phyloP scores from a whole-genome alignment of 257 asterid species.

The Solanum paucissectum region DNA sequence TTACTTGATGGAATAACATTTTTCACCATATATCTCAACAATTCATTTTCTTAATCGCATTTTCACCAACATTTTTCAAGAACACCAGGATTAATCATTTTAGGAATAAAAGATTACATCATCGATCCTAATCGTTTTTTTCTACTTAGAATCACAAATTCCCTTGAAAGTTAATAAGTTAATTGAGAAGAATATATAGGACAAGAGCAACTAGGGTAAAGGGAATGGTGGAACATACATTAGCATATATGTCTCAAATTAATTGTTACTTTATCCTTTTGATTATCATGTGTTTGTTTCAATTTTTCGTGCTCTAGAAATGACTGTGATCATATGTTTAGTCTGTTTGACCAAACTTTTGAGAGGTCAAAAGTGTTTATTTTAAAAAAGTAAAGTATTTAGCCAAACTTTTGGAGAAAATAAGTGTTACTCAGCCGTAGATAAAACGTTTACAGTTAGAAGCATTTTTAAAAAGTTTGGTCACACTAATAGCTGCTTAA shows the following conservation, averaged over 20 bases:
- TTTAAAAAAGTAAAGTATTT: no score
- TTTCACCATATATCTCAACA: no score
- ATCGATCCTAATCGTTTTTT: neutral
- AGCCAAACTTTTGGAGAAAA: neutral
- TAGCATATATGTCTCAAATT: neutral
- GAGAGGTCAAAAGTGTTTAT: no score
- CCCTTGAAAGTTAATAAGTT: neutral
- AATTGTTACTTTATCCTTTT: no score
- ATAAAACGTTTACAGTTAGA: neutral
- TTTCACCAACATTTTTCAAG: no score
- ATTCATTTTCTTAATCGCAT: no score
- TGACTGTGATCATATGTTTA: no score
- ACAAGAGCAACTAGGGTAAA: neutral
- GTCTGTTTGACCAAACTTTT: no score
- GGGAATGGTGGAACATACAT: neutral
- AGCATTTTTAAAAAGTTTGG: neutral
- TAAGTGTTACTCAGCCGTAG: neutral
- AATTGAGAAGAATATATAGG: neutral
- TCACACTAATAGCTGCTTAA: neutral
- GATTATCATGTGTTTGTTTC: no score
- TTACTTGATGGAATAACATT: no score
- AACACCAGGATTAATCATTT: neutral
- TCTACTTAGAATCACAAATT: neutral
- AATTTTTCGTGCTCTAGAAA: no score
- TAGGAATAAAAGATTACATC: neutral